Evolutionary conservation across 176 grass and related monocot genomes (phyloP), one percentile per base, ranked within the genome.

Genomic region (Zizania latifolia): DNA sequence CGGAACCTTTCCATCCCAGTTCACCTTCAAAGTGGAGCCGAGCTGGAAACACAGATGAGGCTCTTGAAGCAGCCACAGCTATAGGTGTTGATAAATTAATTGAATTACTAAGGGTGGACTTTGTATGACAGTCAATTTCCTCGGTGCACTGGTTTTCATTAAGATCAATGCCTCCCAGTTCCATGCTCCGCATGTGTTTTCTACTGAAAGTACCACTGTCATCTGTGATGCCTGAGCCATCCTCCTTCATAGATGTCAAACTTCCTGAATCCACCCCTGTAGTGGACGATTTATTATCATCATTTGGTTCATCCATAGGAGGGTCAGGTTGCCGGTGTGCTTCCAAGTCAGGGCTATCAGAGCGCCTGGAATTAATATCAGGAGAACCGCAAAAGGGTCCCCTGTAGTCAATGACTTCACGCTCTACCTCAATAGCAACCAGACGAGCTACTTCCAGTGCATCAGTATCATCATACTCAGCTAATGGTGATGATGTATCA

Each of bases 381-480:
- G 88, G 88, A 74, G 91, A 89, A 66, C 85, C 74, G 75, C 87
- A 90, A 69, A 85, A 90, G 16, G 77, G 66, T 71, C 83, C 91
- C 82, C 91, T 90, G 43, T 93, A 93, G 70, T 93, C 91, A 44
- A 90, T 89, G 37, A 93, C 89, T 61, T 91, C 89, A 17, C 62
- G 67, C 62, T 91, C 85, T 24, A 93, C 91, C 83, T 86, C 81
- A 63, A 91, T 87, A 59, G 89, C 89, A 50, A 91, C 89, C 40
- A 87, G 45, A 17, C 84, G 72, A 27, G 89, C 89, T 70, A 91
- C 85, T 84, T 93, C 87, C 12, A 93, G 79, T 76, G 91, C 91
- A 70, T 93, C 91, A 14, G 70, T 90, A 75, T 90, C 82, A 69
- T 87, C 84, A 29, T 86, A 87, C 11, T 89, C 87, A 64, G 61